Evolutionary conservation across 441 rosid species (phyloP).

Genomic region (Euphorbia celastroides): DNA sequence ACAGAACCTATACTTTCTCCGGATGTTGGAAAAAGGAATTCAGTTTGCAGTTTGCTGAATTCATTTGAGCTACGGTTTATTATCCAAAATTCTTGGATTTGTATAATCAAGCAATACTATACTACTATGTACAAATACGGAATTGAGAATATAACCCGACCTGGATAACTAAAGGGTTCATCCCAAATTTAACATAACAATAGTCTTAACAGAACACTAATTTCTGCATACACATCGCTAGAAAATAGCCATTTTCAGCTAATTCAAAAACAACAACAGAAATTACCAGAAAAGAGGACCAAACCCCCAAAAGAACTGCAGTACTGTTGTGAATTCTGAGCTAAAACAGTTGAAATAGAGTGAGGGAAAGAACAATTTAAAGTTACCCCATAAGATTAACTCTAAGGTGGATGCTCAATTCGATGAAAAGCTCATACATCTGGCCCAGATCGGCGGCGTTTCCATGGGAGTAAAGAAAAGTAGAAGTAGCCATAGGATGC

Average conservation of each 20-base stretch:
- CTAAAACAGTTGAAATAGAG: slow-evolving; percentile 5
- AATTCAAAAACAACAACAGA: neutral
- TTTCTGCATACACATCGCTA: neutral
- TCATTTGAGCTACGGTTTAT: neutral
- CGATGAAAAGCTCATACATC: slow-evolving; percentile 98
- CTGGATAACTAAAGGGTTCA: neutral
- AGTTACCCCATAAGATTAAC: slow-evolving; percentile 94
- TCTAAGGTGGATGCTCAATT: slow-evolving; percentile 80
- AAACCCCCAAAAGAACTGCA: neutral
- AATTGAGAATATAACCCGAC: neutral
- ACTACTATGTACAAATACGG: neutral
- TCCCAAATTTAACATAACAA: neutral
- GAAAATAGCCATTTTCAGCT: neutral
- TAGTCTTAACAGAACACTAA: neutral
- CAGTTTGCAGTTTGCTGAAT: neutral
- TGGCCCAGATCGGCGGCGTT: slow-evolving; percentile 99
- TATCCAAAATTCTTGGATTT: neutral
- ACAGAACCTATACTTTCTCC: neutral
- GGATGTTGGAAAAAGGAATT: neutral
- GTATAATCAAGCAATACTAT: slow-evolving; percentile 2
- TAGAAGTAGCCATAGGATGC: slow-evolving; percentile 86
- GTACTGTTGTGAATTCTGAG: slow-evolving; percentile 1
- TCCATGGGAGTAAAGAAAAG: slow-evolving; percentile 92
- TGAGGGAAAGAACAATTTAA: neutral
- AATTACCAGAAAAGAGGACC: neutral